These are phyloP conservation scores for Myrmaecium sp. DNA, from an alignment of 2,329 filamentous ascomycete species.

Conservation along the genomic window DNA sequence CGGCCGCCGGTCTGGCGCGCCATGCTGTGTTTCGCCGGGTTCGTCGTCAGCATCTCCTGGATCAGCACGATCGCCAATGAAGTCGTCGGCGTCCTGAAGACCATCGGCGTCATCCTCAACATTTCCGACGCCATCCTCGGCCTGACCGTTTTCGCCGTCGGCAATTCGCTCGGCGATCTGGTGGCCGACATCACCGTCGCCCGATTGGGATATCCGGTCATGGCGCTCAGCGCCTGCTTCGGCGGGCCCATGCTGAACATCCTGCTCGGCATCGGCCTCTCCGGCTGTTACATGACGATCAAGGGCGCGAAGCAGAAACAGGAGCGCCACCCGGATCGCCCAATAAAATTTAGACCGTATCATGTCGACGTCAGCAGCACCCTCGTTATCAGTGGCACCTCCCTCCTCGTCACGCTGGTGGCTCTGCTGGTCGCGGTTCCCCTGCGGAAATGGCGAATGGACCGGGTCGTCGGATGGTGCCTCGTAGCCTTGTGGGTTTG, in stretches of 20 bases:
- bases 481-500: slow-evolving; percentile 66
- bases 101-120: slow-evolving; percentile 74
- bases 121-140: slow-evolving; percentile 93
- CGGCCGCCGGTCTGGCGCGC: slow-evolving; percentile 58
- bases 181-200: slow-evolving; percentile 93
- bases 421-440: slow-evolving; percentile 69
- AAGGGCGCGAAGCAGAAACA: slow-evolving; percentile 48
- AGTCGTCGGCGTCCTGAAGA: slow-evolving; percentile 87
- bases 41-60: slow-evolving; percentile 84
- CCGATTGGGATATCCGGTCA: slow-evolving; percentile 83
- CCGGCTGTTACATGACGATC: slow-evolving; percentile 75
- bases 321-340: slow-evolving; percentile 46
- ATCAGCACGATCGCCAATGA: slow-evolving; percentile 91
- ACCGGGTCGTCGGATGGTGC: slow-evolving; percentile 53
- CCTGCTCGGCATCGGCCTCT: slow-evolving; percentile 80
- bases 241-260: slow-evolving; percentile 99
- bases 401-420: slow-evolving; percentile 62
- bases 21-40: slow-evolving; percentile 73
- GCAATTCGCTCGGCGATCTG: slow-evolving; percentile 85
- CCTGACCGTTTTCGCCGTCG: slow-evolving; percentile 88
- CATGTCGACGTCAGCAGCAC: slow-evolving; percentile 71
- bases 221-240: slow-evolving; percentile 89
- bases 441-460: slow-evolving; percentile 73
- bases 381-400: slow-evolving; percentile 70
- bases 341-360: slow-evolving; percentile 57